phyloP scores from a whole-genome alignment of 1,284 basidiomycete species.

The Papiliotrema laurentii region DNA sequence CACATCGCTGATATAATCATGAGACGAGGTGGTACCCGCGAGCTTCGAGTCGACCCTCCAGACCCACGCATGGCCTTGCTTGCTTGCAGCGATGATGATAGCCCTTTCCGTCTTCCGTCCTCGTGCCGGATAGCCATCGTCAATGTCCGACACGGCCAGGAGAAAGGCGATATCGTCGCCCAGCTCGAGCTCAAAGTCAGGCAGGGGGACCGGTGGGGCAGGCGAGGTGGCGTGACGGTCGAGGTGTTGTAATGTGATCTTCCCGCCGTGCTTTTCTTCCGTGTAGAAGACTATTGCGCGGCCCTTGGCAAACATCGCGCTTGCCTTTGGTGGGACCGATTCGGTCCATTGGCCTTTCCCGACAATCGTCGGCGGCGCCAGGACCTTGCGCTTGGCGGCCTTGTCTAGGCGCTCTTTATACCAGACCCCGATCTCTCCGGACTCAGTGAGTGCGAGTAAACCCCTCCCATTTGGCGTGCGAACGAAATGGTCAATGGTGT shows the following conservation, averaged over 20 bases:
- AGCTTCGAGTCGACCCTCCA: slow-evolving; percentile 37
- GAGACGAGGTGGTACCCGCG: slow-evolving; percentile 7
- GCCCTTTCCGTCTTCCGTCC: slow-evolving; percentile 35
- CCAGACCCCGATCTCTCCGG: slow-evolving; percentile 40
- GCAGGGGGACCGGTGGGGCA: slow-evolving; percentile 26
- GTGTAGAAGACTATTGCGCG: slow-evolving; percentile 41
- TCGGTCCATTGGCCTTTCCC: slow-evolving; percentile 39
- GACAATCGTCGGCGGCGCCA: slow-evolving; percentile 16
- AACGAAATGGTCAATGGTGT: slow-evolving; percentile 32
- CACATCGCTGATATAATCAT: slow-evolving; percentile 12
- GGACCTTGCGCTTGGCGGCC: slow-evolving; percentile 9
- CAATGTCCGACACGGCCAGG: slow-evolving; percentile 45
- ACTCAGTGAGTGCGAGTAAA: slow-evolving; percentile 30
- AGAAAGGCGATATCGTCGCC: slow-evolving; percentile 39
- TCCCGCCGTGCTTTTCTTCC: slow-evolving; percentile 6
- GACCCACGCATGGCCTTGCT: slow-evolving; percentile 38
- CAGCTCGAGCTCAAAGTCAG: slow-evolving; percentile 27
- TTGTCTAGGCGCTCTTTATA: slow-evolving; percentile 35
- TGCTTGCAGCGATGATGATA: slow-evolving; percentile 38
- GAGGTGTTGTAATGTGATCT: slow-evolving; percentile 38
- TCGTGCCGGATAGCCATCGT: slow-evolving; percentile 40
- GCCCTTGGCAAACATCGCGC: slow-evolving; percentile 44
- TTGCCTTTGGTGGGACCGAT: slow-evolving; percentile 10
- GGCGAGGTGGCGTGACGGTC: slow-evolving; percentile 23
- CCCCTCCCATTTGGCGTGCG: slow-evolving; percentile 47